Percentiles rank a stretch among this genome's conserved stretches.
phyloP scores from a whole-genome alignment of 2,329 filamentous ascomycete species.

The Apiospora kogelbergensis region DNA sequence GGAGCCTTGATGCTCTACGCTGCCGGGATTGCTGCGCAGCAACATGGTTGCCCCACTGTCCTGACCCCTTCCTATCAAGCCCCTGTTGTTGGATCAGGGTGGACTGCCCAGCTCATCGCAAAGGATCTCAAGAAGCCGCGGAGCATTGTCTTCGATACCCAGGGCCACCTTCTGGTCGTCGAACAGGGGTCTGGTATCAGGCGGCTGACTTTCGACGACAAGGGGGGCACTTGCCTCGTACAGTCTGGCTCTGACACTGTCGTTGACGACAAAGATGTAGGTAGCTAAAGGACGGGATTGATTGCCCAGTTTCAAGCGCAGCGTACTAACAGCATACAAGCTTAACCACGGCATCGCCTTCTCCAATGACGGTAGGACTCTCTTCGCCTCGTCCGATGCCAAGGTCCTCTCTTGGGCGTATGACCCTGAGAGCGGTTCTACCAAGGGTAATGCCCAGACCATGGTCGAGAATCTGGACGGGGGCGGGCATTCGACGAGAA shows the following conservation, averaged over 20 bases:
- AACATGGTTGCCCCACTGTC: conserved; percentile 7
- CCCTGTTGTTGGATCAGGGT: conserved; percentile 18
- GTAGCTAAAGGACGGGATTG: background rate
- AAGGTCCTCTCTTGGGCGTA: conserved; percentile 66
- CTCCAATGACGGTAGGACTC: conserved; percentile 49
- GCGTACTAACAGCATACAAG: conserved; percentile 27
- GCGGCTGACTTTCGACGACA: conserved; percentile 32
- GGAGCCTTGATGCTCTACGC: background rate
- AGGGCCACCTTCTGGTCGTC: conserved; percentile 37
- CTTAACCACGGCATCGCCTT: conserved; percentile 58
- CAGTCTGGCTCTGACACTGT: conserved; percentile 20
- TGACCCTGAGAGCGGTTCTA: conserved; percentile 47
- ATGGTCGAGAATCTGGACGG: conserved; percentile 63
- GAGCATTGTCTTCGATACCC: conserved; percentile 33
- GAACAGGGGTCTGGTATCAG: conserved; percentile 32
- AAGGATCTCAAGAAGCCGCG: conserved; percentile 29
- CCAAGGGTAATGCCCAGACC: conserved; percentile 42
- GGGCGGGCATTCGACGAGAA: conserved; percentile 63
- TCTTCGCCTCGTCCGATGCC: conserved; percentile 57
- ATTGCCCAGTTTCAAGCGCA: background rate
- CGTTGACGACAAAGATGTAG: conserved; percentile 11
- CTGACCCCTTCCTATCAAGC: conserved; percentile 13
- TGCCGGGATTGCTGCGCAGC: background rate
- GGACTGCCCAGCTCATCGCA: conserved; percentile 15
- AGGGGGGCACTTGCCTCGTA: conserved; percentile 28